Base-by-base conservation (phyloP, 805 yeast genomes). In the Blastobotrys mokoenaii region DNA sequence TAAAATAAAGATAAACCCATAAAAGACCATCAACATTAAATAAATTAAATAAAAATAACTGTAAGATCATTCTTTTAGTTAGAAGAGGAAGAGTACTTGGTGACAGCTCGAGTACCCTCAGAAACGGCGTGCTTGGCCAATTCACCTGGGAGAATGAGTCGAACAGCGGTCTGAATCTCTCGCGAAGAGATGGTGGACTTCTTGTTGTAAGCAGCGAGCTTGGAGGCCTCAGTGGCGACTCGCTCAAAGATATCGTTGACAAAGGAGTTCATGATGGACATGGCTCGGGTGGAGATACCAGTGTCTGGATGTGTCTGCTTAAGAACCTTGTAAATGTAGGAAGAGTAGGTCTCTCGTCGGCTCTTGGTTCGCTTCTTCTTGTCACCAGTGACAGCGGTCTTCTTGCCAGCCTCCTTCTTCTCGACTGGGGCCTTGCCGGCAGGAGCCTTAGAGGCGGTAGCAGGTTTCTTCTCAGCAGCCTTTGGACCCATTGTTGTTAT, bases 251-350 rank as follows among this genome's bases (percentile, higher is more conserved):
- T 87, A 73, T 90, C 97, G 75, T 88, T 89, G 61, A 90, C 97
- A 62, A 90, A 90, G 38, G 97, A 90, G 84, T 90, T 90, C 90
- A 90, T 82, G 71, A 90, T 90, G 57, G 96, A 87, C 96, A 90
- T 90, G 56, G 97, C 96, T 70, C 87, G 85, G 75, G 88, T 95
- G 62, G 97, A 89, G 69, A 90, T 90, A 86, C 97, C 97, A 54
- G 97, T 90, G 71, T 90, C 97, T 71, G 97, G 97, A 74, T 90
- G 97, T 53, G 97, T 89, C 79, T 90, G 97, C 75, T 89, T 89
- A 69, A 90, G 83, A 58, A 89, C 97, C 75, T 90, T 90, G 93
- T 89, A 90, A 69, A 90, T 90, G 76, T 90, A 90, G 53, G 97
- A 88, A 56, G 96, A 87, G 79, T 88, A 90, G 56, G 97, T 87